Percentiles rank a stretch among this genome's conserved stretches.
These are phyloP conservation scores for Centrapalus pauciflorus DNA, from an alignment of 129 eudicot species.

Conservation along the genomic window DNA sequence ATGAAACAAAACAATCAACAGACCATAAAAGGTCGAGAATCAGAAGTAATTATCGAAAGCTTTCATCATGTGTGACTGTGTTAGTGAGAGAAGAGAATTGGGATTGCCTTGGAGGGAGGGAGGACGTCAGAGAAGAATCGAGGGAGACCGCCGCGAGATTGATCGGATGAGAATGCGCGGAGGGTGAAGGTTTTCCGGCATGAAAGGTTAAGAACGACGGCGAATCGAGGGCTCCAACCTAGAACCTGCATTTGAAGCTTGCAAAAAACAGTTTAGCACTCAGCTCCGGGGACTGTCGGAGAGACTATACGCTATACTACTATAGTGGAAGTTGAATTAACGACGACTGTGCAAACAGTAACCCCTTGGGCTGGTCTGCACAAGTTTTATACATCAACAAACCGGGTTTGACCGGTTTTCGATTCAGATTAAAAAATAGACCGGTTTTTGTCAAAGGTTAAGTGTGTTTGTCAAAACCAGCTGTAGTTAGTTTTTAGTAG, in stretches of 20 bases:
- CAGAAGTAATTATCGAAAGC: neutral
- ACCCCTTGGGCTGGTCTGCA: too few species aligned
- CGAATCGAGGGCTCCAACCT: constrained; percentile 34
- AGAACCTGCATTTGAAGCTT: constrained; percentile 24
- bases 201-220: constrained; percentile 24
- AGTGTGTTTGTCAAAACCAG: too few species aligned
- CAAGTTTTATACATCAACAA: too few species aligned
- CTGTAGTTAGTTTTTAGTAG: too few species aligned
- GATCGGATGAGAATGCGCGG: constrained; percentile 66
- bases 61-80: neutral
- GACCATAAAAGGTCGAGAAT: neutral
- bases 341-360: too few species aligned
- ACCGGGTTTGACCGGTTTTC: too few species aligned
- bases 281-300: neutral
- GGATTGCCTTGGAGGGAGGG: constrained; percentile 62
- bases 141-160: constrained; percentile 94
- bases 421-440: too few species aligned
- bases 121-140: constrained; percentile 76
- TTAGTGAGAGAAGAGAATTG: neutral
- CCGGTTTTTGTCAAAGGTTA: too few species aligned
- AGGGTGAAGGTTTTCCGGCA: constrained; percentile 28
- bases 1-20: neutral
- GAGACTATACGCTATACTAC: too few species aligned
- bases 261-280: neutral
- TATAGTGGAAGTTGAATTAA: neutral